These are phyloP conservation scores for Tricholoma terreum DNA, from an alignment of 768 basidiomycete genomes.

Conservation along the genomic window DNA sequence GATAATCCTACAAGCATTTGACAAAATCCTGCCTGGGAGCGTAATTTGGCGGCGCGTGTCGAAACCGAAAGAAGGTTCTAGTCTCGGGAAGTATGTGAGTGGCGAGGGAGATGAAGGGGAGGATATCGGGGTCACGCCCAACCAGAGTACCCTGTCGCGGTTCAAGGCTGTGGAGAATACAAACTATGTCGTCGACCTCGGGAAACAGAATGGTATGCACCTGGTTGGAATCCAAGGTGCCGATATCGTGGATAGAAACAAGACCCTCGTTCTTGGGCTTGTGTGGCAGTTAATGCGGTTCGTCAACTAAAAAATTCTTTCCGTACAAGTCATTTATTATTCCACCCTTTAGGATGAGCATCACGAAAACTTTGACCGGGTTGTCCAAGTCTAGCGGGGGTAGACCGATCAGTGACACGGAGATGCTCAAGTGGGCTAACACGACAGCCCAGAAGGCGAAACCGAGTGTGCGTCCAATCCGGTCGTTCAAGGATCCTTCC, in stretches of 20 bases:
- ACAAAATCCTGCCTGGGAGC: slow-evolving; percentile 89
- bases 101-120: slow-evolving; percentile 65
- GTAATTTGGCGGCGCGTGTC: slow-evolving; percentile 97
- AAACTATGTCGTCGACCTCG: slow-evolving; percentile 93
- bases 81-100: slow-evolving; percentile 38
- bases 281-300: slow-evolving; percentile 98
- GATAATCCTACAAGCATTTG: slow-evolving; percentile 92
- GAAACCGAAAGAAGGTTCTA: slow-evolving; percentile 75
- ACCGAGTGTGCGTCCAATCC: slow-evolving; percentile 56
- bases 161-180: slow-evolving; percentile 99
- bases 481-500: slow-evolving; percentile 93
- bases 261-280: slow-evolving; percentile 90
- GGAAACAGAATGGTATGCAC: slow-evolving; percentile 89
- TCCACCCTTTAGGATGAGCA: slow-evolving; percentile 60
- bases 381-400: slow-evolving; percentile 69
- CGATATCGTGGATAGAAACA: slow-evolving; percentile 92
- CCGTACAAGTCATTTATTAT: neutral
- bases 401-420: slow-evolving; percentile 82
- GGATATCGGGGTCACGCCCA: slow-evolving; percentile 79
- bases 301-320: slow-evolving; percentile 17
- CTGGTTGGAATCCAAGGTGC: slow-evolving; percentile 97
- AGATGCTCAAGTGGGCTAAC: slow-evolving; percentile 97
- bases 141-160: slow-evolving; percentile 80
- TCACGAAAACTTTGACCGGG: slow-evolving; percentile 82
- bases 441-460: slow-evolving; percentile 75